These are phyloP conservation scores for Geotrichum aggregatum DNA, from an alignment of 1,139 yeast species.

Conservation along the genomic window DNA sequence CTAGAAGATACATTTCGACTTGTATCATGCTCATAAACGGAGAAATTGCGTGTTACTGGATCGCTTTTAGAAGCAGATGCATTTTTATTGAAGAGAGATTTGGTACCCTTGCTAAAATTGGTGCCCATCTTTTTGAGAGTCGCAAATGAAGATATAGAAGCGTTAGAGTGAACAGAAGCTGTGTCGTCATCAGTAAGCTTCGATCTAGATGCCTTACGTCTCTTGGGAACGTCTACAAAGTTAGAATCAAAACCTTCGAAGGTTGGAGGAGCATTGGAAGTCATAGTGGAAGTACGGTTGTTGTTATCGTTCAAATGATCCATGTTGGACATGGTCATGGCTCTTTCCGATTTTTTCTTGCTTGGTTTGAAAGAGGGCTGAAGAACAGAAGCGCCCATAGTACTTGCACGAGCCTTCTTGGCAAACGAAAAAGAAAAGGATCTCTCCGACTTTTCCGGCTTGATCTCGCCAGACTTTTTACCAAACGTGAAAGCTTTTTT, in stretches of 20 bases:
- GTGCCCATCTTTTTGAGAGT: constrained; percentile 28
- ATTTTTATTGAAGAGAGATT: constrained; percentile 10
- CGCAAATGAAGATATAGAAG: constrained; percentile 34
- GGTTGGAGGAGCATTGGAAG: constrained; percentile 16
- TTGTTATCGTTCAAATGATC: neutral
- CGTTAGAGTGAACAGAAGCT: constrained; percentile 28
- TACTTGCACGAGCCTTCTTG: constrained; percentile 13
- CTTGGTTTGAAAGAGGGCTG: neutral
- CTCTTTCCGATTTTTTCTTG: constrained; percentile 4
- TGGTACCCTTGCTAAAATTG: constrained; percentile 21
- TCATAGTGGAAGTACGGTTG: constrained; percentile 14
- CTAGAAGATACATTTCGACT: neutral
- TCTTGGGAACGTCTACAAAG: constrained; percentile 10
- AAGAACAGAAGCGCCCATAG: constrained; percentile 11
- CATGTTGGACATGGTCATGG: constrained; percentile 14
- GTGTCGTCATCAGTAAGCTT: constrained; percentile 25
- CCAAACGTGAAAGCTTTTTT: constrained; percentile 32
- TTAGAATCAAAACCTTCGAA: constrained; percentile 21
- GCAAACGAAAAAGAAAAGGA: constrained; percentile 16
- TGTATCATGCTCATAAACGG: neutral
- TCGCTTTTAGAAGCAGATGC: neutral
- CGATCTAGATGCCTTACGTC: constrained; percentile 7
- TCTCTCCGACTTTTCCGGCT: constrained; percentile 8
- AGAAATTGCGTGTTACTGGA: neutral
- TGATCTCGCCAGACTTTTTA: constrained; percentile 4